Evolutionary conservation across 208 protist genomes (phyloP).

Genomic region (Phytomonas sp.): DNA sequence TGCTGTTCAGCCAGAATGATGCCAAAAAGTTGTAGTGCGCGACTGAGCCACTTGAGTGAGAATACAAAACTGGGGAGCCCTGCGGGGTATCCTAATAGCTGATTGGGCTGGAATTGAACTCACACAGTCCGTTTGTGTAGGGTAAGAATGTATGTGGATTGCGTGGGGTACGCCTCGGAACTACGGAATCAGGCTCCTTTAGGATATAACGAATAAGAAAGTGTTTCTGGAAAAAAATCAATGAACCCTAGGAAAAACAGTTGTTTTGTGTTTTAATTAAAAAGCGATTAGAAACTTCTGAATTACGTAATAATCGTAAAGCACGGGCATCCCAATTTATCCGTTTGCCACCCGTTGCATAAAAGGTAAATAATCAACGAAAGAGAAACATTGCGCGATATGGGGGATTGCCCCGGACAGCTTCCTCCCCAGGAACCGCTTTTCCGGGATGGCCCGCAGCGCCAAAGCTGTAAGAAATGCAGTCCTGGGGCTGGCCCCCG

Average conservation of each 20-base stretch:
- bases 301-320: neutral
- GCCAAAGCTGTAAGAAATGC: no score
- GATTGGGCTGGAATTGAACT: neutral
- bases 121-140: no score
- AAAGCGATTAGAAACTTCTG: no score
- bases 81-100: neutral
- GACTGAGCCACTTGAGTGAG: neutral
- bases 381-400: neutral
- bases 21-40: neutral
- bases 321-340: neutral
- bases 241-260: no score
- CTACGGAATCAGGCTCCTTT: no score
- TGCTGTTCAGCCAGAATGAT: neutral
- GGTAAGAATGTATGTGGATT: no score
- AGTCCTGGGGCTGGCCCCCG: no score
- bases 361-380: neutral
- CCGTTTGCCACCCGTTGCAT: neutral
- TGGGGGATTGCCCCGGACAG: neutral
- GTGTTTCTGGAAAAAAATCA: no score
- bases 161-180: no score
- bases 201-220: no score
- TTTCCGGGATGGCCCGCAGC: no score
- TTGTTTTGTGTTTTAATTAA: no score
- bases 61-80: neutral
- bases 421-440: neutral